Evolutionary conservation across 75 land plant genomes (phyloP), one percentile per base, ranked within the genome.

Genomic region (Picea sitchensis): DNA sequence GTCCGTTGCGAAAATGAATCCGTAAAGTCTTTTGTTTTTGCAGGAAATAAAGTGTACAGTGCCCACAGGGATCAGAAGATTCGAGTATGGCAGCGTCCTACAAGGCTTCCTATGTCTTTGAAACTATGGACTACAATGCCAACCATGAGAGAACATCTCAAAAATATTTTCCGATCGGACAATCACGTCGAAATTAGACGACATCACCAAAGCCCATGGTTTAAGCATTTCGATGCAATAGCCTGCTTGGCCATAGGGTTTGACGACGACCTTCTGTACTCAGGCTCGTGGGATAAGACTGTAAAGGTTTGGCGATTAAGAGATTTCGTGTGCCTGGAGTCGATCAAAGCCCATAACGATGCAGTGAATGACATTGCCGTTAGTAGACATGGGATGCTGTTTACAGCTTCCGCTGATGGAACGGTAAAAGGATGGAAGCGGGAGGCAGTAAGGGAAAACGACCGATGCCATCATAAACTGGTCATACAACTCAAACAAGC

Each of bases 31-130:
- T 81, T 93, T 31, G 82, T 91, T 2, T 76, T 91, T 6, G 73
- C 88, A 8, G 86, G 86, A 4, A 81, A 81, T 18, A 80, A 79
- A 73, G 80, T 93, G 34, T 87, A 88, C 79, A 91, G 88, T 62
- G 96, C 88, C 21, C 96, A 94, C 58, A 91, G 87, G 76, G 96
- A 94, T 80, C 87, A 92, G 7, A 92, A 90, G 73, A 89, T 94
- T 64, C 82, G 96, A 0, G 86, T 94, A 9, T 94, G 95, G 96
- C 83, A 83, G 58, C 77, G 79, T 32, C 82, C 88, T 1, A 61
- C 78, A 0, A 83, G 79, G 75, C 81, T 74, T 62, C 86, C 87
- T 78, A 84, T 86, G 51, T 74, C 77, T 32, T 91, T 90, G 74
- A 86, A 82, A 64, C 85, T 85, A 0, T 67, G 77, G 0, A 88